These are phyloP conservation scores for Lavandula angustifolia DNA, from an alignment of 257 asterid genomes.

Conservation along the genomic window DNA sequence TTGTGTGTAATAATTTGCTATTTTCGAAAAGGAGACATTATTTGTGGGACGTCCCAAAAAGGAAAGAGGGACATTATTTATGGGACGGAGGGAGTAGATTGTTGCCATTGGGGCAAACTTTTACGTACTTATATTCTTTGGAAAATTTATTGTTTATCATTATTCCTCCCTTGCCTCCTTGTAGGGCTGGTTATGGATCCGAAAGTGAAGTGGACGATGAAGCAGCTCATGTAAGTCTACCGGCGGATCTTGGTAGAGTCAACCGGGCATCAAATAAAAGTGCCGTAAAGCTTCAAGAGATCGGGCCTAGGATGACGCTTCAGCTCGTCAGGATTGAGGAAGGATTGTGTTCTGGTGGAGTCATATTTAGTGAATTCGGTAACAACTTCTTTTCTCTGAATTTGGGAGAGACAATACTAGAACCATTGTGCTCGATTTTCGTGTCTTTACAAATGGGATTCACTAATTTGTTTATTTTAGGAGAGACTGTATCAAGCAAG, in stretches of 20 bases:
- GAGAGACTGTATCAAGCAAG: conserved; percentile 32
- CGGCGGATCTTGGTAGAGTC: conserved; percentile 71
- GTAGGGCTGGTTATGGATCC: conserved; percentile 92
- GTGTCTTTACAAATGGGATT: too few species aligned
- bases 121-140: not conserved
- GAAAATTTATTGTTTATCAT: not conserved
- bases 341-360: conserved; percentile 81
- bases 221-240: conserved; percentile 78
- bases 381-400: not conserved
- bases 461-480: conserved; percentile 34
- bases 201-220: conserved; percentile 97
- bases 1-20: too few species aligned
- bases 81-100: too few species aligned
- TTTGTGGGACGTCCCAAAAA: too few species aligned
- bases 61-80: too few species aligned
- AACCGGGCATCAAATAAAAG: conserved; percentile 80
- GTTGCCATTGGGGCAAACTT: too few species aligned
- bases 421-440: too few species aligned
- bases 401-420: not conserved
- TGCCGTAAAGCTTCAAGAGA: conserved; percentile 90
- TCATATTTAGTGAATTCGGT: conserved; percentile 62
- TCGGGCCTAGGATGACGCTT: conserved; percentile 91
- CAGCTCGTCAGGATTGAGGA: conserved; percentile 71
- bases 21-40: too few species aligned
- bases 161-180: conserved; percentile 14